Conservation (phyloP, 805 yeast genomes). For the Wickerhamiella cacticola region DNA sequence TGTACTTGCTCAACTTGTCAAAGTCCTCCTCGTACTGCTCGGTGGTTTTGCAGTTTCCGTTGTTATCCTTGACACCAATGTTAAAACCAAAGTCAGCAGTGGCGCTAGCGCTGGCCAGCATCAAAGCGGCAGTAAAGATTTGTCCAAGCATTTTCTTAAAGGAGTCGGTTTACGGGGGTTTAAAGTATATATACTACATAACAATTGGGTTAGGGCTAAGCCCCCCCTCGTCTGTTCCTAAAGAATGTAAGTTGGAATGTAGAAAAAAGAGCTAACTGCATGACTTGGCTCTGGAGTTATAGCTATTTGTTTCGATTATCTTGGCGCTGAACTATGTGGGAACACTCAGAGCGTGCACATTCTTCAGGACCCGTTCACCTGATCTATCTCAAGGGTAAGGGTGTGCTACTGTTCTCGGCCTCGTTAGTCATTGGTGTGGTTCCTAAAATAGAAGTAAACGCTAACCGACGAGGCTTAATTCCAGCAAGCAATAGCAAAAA, state of each 20-base stretch:
- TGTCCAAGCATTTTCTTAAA: slow-evolving; percentile 5
- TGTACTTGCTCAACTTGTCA: slow-evolving; percentile 42
- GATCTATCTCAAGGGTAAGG: slow-evolving; percentile 1
- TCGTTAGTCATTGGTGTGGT: background rate
- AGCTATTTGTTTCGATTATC: too few relatives aligned
- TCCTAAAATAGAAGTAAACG: background rate
- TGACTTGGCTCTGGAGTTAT: too few relatives aligned
- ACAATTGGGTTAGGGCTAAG: slow-evolving; percentile 4
- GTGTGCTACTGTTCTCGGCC: background rate
- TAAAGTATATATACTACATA: background rate
- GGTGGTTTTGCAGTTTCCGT: slow-evolving; percentile 58
- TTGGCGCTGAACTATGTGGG: too few relatives aligned
- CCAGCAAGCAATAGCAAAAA: too few relatives aligned
- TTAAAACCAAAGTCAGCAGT: slow-evolving; percentile 69
- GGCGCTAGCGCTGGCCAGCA: slow-evolving; percentile 29
- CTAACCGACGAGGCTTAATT: background rate
- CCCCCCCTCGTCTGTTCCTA: background rate
- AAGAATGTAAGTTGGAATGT: slow-evolving; percentile 1
- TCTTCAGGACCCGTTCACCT: background rate
- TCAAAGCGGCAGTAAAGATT: slow-evolving; percentile 10
- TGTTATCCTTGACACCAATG: slow-evolving; percentile 73
- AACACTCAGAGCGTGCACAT: too few relatives aligned
- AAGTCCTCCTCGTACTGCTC: slow-evolving; percentile 62
- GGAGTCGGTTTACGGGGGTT: background rate
- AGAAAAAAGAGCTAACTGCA: too few relatives aligned